These are phyloP conservation scores for Tilletia walkeri DNA, from an alignment of 1,284 basidiomycete genomes.

Conservation along the genomic window DNA sequence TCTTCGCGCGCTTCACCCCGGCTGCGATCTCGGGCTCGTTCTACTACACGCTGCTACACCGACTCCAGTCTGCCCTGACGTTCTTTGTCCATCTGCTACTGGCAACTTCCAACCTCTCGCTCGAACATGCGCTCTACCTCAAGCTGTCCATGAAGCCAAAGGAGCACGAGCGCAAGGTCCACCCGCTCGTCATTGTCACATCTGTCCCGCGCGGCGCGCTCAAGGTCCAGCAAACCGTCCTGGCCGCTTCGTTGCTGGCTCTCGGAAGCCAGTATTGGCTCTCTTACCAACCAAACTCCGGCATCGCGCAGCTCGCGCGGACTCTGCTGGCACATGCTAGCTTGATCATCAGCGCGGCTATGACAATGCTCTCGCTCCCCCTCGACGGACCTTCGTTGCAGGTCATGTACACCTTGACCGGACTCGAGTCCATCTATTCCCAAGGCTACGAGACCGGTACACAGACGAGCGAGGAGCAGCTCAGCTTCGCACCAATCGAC, in stretches of 20 bases:
- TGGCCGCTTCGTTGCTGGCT: slow-evolving; percentile 1
- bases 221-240: slow-evolving; percentile 9
- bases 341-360: slow-evolving; percentile 7
- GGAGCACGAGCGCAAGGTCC: slow-evolving; percentile 9
- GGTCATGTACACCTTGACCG: background rate
- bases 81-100: slow-evolving; percentile 1
- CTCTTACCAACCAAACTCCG: background rate
- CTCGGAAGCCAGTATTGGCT: background rate
- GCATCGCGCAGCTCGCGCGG: background rate
- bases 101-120: slow-evolving; percentile 5
- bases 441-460: slow-evolving; percentile 2
- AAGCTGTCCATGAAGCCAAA: slow-evolving; percentile 12
- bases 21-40: background rate
- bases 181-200: slow-evolving; percentile 8
- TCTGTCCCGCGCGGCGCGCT: slow-evolving; percentile 9
- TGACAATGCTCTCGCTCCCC: slow-evolving; percentile 4
- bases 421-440: background rate
- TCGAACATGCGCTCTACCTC: slow-evolving; percentile 13
- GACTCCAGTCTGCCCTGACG: slow-evolving; percentile 1
- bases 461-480: background rate
- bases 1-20: slow-evolving; percentile 1
- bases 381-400: slow-evolving; percentile 13
- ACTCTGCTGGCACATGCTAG: background rate
- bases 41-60: background rate
- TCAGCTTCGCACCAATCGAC: slow-evolving; percentile 11